phyloP scores from a whole-genome alignment of 2,329 filamentous ascomycete genomes.

The Hypoxylon sp. region DNA sequence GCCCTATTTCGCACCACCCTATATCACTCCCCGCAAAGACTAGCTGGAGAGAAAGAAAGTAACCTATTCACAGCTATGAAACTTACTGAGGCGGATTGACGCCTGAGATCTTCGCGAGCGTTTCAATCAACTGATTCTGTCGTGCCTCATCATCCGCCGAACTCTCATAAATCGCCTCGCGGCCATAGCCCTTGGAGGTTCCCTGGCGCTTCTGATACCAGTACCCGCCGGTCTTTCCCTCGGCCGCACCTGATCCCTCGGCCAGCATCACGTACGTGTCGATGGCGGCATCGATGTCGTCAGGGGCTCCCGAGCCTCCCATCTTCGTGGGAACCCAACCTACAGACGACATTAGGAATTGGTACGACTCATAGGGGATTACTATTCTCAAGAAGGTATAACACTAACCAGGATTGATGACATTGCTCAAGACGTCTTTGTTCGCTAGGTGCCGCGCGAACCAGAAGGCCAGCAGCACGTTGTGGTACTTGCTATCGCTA shows the following conservation, averaged over 20 bases:
- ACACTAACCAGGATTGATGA: slow-evolving; percentile 55
- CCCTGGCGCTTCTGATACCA: slow-evolving; percentile 33
- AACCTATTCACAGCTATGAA: not conserved
- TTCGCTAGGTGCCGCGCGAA: slow-evolving; percentile 63
- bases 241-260: slow-evolving; percentile 28
- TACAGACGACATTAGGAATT: not conserved
- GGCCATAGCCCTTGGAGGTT: slow-evolving; percentile 43
- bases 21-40: not conserved
- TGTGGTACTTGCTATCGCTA: slow-evolving; percentile 69
- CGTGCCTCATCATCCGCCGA: slow-evolving; percentile 57
- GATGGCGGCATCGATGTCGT: slow-evolving; percentile 59
- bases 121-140: slow-evolving; percentile 62
- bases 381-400: not conserved
- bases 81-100: slow-evolving; percentile 32
- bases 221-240: slow-evolving; percentile 32
- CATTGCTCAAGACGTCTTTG: slow-evolving; percentile 59
- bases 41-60: not conserved
- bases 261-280: slow-evolving; percentile 38
- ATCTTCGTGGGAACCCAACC: slow-evolving; percentile 71
- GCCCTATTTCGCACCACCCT: too few species aligned
- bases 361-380: not conserved
- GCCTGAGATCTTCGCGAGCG: slow-evolving; percentile 51
- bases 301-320: slow-evolving; percentile 64
- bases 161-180: slow-evolving; percentile 48
- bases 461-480: slow-evolving; percentile 68